Conservation (phyloP, 2,329 filamentous ascomycete species). For the Mollisiaceae sp. region DNA sequence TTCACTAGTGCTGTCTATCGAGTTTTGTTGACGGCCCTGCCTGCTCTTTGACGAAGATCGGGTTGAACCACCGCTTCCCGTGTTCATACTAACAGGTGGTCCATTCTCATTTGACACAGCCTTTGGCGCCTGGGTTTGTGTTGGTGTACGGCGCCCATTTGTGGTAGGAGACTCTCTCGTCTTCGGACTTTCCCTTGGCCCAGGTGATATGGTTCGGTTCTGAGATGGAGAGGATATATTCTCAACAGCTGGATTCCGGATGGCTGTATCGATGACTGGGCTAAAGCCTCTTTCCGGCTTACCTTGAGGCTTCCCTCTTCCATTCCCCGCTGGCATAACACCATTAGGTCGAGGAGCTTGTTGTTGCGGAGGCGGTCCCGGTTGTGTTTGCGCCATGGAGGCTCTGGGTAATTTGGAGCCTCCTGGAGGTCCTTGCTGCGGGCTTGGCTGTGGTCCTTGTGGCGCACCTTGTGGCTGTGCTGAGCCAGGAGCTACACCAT, state of each 20-base stretch:
- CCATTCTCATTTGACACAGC: slow-evolving; percentile 32
- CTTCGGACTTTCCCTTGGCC: slow-evolving; percentile 52
- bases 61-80: slow-evolving; percentile 18
- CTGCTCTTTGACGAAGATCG: slow-evolving; percentile 56
- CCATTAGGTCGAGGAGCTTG: slow-evolving; percentile 55
- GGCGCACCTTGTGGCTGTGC: slow-evolving; percentile 39
- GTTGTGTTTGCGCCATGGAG: slow-evolving; percentile 62
- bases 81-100: slow-evolving; percentile 35
- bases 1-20: slow-evolving; percentile 72
- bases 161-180: slow-evolving; percentile 55
- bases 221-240: slow-evolving; percentile 49
- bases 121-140: slow-evolving; percentile 53
- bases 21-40: slow-evolving; percentile 64
- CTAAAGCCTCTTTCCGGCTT: slow-evolving; percentile 40
- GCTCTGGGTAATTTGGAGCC: slow-evolving; percentile 65
- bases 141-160: slow-evolving; percentile 70
- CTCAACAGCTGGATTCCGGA: slow-evolving; percentile 51
- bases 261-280: slow-evolving; percentile 39
- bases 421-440: slow-evolving; percentile 49
- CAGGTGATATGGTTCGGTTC: slow-evolving; percentile 35
- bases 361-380: slow-evolving; percentile 67
- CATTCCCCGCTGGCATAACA: slow-evolving; percentile 25
- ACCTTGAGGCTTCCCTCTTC: slow-evolving; percentile 35
- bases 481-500: slow-evolving; percentile 40
- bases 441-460: slow-evolving; percentile 37